Conservation (phyloP, 306 rosid genomes). For the Corylus americana region DNA sequence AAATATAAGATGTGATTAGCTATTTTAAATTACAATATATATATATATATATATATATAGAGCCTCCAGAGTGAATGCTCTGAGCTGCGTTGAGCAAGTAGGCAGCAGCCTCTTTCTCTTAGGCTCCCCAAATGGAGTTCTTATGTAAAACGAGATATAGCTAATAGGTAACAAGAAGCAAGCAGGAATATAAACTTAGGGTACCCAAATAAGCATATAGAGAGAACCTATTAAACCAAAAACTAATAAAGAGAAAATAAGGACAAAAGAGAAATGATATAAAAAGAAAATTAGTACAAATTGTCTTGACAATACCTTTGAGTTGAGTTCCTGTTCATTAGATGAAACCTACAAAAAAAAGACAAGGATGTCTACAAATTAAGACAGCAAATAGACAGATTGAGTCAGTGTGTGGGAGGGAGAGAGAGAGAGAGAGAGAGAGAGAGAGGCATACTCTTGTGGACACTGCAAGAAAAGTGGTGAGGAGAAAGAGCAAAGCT, state of each 20-base stretch:
- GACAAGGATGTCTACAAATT: constrained; percentile 5
- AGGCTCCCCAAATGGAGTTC: too few species aligned
- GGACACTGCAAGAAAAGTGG: constrained; percentile 37
- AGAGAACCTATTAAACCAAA: not conserved
- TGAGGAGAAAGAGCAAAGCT: constrained; percentile 38
- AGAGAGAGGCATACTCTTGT: constrained; percentile 32
- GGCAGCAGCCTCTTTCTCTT: too few species aligned
- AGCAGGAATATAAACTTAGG: not conserved
- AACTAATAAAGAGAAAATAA: not conserved
- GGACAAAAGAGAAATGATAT: not conserved
- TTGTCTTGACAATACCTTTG: not conserved
- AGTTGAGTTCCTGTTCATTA: constrained; percentile 36
- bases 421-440: not conserved
- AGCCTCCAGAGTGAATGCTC: too few species aligned
- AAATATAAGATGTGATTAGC: too few species aligned
- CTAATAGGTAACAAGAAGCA: not conserved
- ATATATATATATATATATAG: too few species aligned
- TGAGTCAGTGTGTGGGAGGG: not conserved
- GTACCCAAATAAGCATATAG: not conserved
- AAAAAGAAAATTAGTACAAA: not conserved
- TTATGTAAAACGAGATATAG: not conserved
- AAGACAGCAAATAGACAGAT: not conserved
- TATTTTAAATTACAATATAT: too few species aligned
- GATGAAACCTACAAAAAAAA: constrained; percentile 38
- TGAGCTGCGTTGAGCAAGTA: too few species aligned